Evolutionary conservation across 441 rosid genomes (phyloP), one percentile per base, ranked within the genome.

Genomic region (Jatropha multifida): DNA sequence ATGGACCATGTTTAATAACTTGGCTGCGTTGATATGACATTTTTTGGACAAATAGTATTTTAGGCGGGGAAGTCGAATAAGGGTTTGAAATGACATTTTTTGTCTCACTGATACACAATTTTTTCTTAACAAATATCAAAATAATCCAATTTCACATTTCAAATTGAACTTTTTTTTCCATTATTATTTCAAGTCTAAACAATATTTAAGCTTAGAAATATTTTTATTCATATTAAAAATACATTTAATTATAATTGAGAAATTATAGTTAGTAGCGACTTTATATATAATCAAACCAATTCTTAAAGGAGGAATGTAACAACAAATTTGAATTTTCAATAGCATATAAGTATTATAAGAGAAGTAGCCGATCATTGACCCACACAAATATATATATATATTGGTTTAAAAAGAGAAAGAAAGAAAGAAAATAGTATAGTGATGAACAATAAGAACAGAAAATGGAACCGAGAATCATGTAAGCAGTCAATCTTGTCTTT

Each of bases 401-500:
- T 17, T 14, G 7, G 58, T 23, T 48, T 26, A 6, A 23, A 18
- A 23, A 65, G 3, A 65, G 7, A 26, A 68, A 26, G 59, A 7
- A 27, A 15, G 41, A 26, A 49, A 14, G 17, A 5, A 32, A 15
- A 46, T 4, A 15, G 4, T 56, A n/a, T 3, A 52, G n/a, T 52
- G 3, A 17, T 4, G 17, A 65, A 7, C 7, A 38, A 65, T 42
- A 66, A 49, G 15, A 44, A 66, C 4, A 15, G 15, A n/a, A 59
- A 71, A 59, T 61, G 14, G 44, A 71, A 40, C 17, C 20, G 26
- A 8, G 15, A 60, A 42, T 20, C 38, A 44, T 20, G 44, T 41
- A 26, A 49, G 46, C 61, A 69, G 52, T 69, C 60, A 52, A 32
- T 69, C 60, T 17, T 69, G 72, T 51, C 60, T 69, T 69, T 69